Conservation (phyloP, 768 basidiomycete species). For the Mycena sanguinolenta region DNA sequence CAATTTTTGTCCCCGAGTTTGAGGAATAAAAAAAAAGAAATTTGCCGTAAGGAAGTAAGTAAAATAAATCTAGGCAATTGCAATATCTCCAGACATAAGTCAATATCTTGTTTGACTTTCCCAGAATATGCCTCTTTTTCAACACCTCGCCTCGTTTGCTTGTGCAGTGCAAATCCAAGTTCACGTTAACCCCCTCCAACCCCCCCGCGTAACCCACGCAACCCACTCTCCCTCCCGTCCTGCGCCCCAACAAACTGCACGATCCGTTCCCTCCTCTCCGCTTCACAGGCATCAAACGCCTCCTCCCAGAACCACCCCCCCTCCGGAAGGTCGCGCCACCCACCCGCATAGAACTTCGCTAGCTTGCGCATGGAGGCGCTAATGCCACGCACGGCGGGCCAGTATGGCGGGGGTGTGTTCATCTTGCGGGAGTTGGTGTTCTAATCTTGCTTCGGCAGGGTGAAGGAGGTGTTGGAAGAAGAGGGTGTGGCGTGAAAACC, state of each 20-base stretch:
- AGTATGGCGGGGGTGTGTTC: conserved; percentile 56
- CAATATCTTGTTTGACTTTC: not conserved
- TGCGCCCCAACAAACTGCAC: conserved; percentile 40
- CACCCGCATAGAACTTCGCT: conserved; percentile 62
- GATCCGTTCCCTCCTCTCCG: conserved; percentile 50
- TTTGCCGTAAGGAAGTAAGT: not conserved
- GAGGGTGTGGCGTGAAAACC: conserved; percentile 60
- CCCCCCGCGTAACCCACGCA: not conserved
- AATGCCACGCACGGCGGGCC: conserved; percentile 54
- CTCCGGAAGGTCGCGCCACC: conserved; percentile 73
- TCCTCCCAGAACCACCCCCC: conserved; percentile 78
- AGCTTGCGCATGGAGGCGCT: conserved; percentile 55
- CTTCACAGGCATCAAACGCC: conserved; percentile 66
- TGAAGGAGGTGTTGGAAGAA: conserved; percentile 50
- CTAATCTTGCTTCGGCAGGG: conserved; percentile 50
- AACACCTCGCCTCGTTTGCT: not conserved
- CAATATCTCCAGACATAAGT: not conserved
- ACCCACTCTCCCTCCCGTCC: not conserved
- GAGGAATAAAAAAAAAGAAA: no score
- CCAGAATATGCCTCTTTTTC: not conserved
- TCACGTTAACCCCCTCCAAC: not conserved
- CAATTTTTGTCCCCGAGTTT: no score
- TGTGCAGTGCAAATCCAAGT: not conserved
- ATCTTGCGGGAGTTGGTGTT: not conserved
- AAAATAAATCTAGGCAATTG: not conserved